These are phyloP conservation scores for Thinopyrum elongatum DNA, from an alignment of 176 grass and related monocot genomes.

Conservation along the genomic window DNA sequence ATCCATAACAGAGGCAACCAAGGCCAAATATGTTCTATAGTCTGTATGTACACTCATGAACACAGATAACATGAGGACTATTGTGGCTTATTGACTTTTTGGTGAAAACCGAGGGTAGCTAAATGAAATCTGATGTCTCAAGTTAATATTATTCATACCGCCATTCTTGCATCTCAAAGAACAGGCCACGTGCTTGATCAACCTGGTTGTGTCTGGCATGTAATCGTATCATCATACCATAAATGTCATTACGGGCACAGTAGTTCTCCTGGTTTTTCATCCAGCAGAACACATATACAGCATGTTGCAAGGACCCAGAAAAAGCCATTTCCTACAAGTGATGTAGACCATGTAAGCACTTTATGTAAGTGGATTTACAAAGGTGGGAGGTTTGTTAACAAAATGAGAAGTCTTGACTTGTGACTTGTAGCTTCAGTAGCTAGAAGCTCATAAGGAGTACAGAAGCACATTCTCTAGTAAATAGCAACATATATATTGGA, in stretches of 20 bases:
- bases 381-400: not conserved
- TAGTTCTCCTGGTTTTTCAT: constrained; percentile 96
- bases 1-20: too few relatives aligned
- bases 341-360: constrained; percentile 25
- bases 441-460: not conserved
- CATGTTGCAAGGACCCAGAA: constrained; percentile 66
- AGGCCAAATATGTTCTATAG: not conserved
- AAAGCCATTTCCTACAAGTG: constrained; percentile 69
- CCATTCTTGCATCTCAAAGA: constrained; percentile 97
- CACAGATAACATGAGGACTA: not conserved
- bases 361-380: constrained; percentile 6
- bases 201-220: constrained; percentile 75
- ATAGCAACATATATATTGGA: not conserved
- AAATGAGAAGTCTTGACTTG: not conserved
- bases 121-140: not conserved
- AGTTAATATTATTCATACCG: constrained; percentile 47
- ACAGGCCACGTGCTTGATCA: constrained; percentile 88
- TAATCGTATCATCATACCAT: constrained; percentile 82
- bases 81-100: not conserved
- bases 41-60: not conserved
- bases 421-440: not conserved
- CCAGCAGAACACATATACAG: constrained; percentile 78
- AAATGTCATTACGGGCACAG: constrained; percentile 70
- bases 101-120: not conserved
- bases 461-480: not conserved